A percentile compares a stretch with the other conserved stretches of the same genome.
These are phyloP conservation scores for Mortierella sp. DNA, from an alignment of 371 early-diverging fungal species.

Conservation along the genomic window DNA sequence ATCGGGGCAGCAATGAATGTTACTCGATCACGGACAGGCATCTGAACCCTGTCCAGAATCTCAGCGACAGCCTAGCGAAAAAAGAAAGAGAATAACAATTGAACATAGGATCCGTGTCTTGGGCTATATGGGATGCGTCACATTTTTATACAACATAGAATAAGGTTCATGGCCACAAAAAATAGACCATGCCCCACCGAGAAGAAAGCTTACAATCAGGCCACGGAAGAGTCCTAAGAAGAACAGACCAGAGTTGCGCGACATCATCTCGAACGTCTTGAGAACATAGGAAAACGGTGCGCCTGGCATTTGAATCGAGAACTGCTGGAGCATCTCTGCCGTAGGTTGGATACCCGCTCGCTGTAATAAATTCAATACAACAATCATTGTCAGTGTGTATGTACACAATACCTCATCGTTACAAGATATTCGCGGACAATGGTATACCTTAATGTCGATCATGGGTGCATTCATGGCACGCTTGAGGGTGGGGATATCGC, in stretches of 20 bases:
- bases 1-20: slow-evolving; percentile 79
- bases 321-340: slow-evolving; percentile 85
- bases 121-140: background rate
- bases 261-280: slow-evolving; percentile 59
- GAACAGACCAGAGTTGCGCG: slow-evolving; percentile 36
- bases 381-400: background rate
- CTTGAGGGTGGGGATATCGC: slow-evolving; percentile 37
- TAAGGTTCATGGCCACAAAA: slow-evolving; percentile 63
- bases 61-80: slow-evolving; percentile 68
- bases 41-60: slow-evolving; percentile 68
- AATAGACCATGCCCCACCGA: background rate
- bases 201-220: slow-evolving; percentile 43
- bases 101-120: background rate
- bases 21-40: slow-evolving; percentile 76
- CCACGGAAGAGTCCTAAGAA: slow-evolving; percentile 27
- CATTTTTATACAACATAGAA: background rate
- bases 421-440: background rate
- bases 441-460: slow-evolving; percentile 53
- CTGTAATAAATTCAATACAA: slow-evolving; percentile 43
- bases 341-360: slow-evolving; percentile 86
- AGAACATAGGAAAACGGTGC: slow-evolving; percentile 73
- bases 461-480: slow-evolving; percentile 40
- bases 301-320: slow-evolving; percentile 80
- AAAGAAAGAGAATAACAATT: background rate
- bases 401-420: background rate